phyloP scores from a whole-genome alignment of 257 asterid species.

The Verbascum thapsus region DNA sequence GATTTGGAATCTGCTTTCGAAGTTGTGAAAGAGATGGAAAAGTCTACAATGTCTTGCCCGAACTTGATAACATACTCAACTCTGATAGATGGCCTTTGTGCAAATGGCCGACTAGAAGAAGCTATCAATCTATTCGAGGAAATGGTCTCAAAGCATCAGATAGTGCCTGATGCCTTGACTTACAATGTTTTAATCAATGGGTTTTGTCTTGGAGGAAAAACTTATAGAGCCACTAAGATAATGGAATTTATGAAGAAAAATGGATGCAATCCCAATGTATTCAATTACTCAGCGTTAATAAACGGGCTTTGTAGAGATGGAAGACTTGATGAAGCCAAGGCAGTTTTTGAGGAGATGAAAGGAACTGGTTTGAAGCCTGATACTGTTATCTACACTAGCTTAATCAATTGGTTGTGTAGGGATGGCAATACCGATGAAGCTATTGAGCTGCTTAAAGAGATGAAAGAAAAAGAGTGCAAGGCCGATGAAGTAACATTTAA shows the following conservation, averaged over 20 bases:
- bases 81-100: slow-evolving; percentile 76
- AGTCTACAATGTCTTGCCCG: slow-evolving; percentile 57
- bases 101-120: slow-evolving; percentile 61
- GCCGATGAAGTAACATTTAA: slow-evolving; percentile 82
- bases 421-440: slow-evolving; percentile 64
- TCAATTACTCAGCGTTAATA: slow-evolving; percentile 73
- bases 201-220: slow-evolving; percentile 65
- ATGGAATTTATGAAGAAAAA: slow-evolving; percentile 82
- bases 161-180: slow-evolving; percentile 84
- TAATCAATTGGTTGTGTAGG: slow-evolving; percentile 66
- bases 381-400: slow-evolving; percentile 66
- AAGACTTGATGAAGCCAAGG: slow-evolving; percentile 67
- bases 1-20: slow-evolving; percentile 69
- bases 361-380: slow-evolving; percentile 60
- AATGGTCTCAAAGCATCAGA: slow-evolving; percentile 76
- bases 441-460: slow-evolving; percentile 71
- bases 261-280: slow-evolving; percentile 73
- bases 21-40: slow-evolving; percentile 80
- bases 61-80: slow-evolving; percentile 90
- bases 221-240: slow-evolving; percentile 62
- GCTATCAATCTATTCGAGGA: slow-evolving; percentile 74
- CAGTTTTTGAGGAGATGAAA: slow-evolving; percentile 57
- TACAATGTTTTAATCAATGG: slow-evolving; percentile 77
- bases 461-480: slow-evolving; percentile 56
- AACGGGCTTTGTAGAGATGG: slow-evolving; percentile 79